Conservation (phyloP, 2,329 filamentous ascomycete species). For the Corinectria fuckeliana region DNA sequence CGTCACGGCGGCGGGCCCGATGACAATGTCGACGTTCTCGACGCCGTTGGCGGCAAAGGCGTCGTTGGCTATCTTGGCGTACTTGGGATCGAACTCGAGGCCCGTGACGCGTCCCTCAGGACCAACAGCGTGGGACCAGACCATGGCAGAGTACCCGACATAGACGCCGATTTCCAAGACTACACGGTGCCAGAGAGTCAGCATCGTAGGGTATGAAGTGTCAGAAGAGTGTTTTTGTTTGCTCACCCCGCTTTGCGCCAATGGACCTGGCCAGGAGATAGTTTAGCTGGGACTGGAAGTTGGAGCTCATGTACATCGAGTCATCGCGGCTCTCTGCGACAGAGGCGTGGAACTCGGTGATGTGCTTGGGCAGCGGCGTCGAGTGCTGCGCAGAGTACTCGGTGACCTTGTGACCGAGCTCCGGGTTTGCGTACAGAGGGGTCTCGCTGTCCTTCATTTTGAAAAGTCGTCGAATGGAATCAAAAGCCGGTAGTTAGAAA, state of each 20-base stretch:
- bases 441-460: constrained; percentile 50
- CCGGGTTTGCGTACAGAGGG: constrained; percentile 50
- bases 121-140: constrained; percentile 56
- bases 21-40: constrained; percentile 53
- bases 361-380: constrained; percentile 48
- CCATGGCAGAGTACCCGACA: constrained; percentile 55
- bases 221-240: background rate
- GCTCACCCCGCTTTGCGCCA: constrained; percentile 49
- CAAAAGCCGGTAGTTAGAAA: no score
- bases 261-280: constrained; percentile 50
- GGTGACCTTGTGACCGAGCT: constrained; percentile 49
- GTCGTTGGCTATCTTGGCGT: constrained; percentile 49
- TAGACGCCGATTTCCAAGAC: constrained; percentile 59
- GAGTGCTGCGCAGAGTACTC: constrained; percentile 53
- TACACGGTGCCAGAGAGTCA: constrained; percentile 30
- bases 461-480: no score
- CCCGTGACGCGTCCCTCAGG: constrained; percentile 50
- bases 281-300: constrained; percentile 50
- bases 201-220: background rate
- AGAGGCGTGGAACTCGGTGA: constrained; percentile 50
- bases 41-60: constrained; percentile 49
- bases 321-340: constrained; percentile 34
- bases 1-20: constrained; percentile 56
- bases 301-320: constrained; percentile 49
- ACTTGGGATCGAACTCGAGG: constrained; percentile 54